phyloP scores from a whole-genome alignment of 2,329 filamentous ascomycete genomes.

The Pestalotiopsis sp. region DNA sequence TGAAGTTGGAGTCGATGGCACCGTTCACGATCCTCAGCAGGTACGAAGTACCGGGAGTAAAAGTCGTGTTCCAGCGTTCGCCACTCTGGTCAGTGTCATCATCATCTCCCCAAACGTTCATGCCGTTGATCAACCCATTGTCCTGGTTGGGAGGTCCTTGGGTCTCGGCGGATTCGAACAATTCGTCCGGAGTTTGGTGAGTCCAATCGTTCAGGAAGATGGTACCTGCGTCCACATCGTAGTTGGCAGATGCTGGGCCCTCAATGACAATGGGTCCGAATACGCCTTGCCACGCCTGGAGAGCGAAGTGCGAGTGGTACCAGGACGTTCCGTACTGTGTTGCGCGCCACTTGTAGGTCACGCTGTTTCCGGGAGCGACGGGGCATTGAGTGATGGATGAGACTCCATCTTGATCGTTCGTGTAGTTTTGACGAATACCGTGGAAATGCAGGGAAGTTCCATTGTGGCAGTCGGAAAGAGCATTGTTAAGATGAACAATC shows the following conservation, averaged over 20 bases:
- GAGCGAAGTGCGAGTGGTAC: constrained; percentile 64
- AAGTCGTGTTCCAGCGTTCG: background rate
- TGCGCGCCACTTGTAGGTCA: constrained; percentile 60
- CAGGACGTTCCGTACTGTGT: constrained; percentile 54
- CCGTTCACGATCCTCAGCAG: constrained; percentile 46
- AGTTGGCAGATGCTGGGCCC: constrained; percentile 59
- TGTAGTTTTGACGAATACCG: constrained; percentile 59
- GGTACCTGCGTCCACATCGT: constrained; percentile 64
- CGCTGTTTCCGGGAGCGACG: constrained; percentile 51
- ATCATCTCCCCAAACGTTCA: constrained; percentile 30
- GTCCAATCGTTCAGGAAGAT: constrained; percentile 64
- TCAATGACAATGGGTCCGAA: constrained; percentile 63
- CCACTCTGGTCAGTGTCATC: background rate
- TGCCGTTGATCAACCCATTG: background rate
- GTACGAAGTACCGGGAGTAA: background rate
- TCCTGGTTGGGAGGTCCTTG: background rate
- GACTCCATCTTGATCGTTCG: constrained; percentile 60
- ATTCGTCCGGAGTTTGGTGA: constrained; percentile 38
- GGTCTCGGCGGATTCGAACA: background rate
- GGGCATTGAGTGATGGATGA: constrained; percentile 51
- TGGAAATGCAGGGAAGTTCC: constrained; percentile 67
- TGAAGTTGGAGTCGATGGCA: constrained; percentile 45
- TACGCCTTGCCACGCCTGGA: constrained; percentile 52
- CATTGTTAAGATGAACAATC: constrained; percentile 56
- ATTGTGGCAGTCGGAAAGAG: constrained; percentile 44